phyloP scores from a whole-genome alignment of 2,329 filamentous ascomycete genomes.

The Verticillium dahliae region DNA sequence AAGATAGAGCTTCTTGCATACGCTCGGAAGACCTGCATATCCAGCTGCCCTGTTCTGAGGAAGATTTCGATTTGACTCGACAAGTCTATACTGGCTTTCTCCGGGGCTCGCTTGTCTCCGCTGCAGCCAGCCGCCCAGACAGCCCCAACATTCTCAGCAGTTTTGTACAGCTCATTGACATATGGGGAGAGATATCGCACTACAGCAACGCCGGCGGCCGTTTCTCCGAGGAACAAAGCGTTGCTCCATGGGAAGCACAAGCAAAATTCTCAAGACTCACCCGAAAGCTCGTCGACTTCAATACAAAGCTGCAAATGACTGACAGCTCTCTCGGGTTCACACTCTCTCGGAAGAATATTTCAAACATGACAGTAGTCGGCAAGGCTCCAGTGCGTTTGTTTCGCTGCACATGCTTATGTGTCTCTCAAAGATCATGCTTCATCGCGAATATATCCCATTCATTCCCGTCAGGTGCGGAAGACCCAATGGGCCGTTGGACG shows the following conservation, averaged over 20 bases:
- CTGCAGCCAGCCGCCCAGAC: slow-evolving; percentile 3
- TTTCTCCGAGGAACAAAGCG: slow-evolving; percentile 31
- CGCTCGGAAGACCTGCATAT: slow-evolving; percentile 53
- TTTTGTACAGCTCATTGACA: slow-evolving; percentile 52
- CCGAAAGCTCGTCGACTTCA: slow-evolving; percentile 44
- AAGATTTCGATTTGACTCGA: slow-evolving; percentile 55
- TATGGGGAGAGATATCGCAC: slow-evolving; percentile 52
- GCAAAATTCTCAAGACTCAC: slow-evolving; percentile 50
- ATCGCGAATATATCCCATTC: slow-evolving; percentile 63
- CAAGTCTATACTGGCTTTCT: slow-evolving; percentile 49
- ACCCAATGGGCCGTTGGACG: slow-evolving; percentile 52
- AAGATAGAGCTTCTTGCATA: slow-evolving; percentile 53
- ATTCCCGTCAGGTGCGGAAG: slow-evolving; percentile 48
- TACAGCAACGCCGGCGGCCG: slow-evolving; percentile 48
- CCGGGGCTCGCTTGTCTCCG: slow-evolving; percentile 7
- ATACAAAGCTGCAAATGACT: slow-evolving; percentile 18
- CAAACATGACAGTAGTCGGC: slow-evolving; percentile 57
- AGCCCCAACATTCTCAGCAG: slow-evolving; percentile 34
- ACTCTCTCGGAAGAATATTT: slow-evolving; percentile 54
- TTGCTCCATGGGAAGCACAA: slow-evolving; percentile 52
- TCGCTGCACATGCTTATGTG: slow-evolving; percentile 61
- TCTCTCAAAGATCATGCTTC: slow-evolving; percentile 61
- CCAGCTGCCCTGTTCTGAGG: slow-evolving; percentile 62
- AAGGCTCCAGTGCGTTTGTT: slow-evolving; percentile 57
- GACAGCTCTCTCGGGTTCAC: slow-evolving; percentile 37